Evolutionary conservation across 176 grass and related monocot species (phyloP).

Genomic region (Secale cereale): DNA sequence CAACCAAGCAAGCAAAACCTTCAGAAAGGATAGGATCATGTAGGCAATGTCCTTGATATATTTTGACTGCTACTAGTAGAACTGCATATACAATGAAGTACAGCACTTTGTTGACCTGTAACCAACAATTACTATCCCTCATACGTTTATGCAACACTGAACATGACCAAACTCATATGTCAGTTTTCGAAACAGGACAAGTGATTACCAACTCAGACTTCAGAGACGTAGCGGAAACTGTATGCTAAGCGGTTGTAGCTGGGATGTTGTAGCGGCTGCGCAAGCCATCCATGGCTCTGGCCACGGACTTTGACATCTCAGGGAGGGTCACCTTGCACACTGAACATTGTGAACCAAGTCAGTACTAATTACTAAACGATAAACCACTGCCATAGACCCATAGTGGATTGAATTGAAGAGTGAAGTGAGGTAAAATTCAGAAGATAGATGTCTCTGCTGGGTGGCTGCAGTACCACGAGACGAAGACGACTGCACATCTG

Average conservation of each 20-base stretch:
- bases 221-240: not conserved
- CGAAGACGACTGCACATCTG: slow-evolving; percentile 49
- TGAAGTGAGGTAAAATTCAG: not conserved
- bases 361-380: not conserved
- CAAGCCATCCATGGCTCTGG: slow-evolving; percentile 42
- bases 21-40: not conserved
- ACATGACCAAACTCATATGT: too few relatives aligned
- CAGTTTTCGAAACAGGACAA: not conserved
- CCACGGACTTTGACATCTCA: slow-evolving; percentile 29
- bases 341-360: not conserved
- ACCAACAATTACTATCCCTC: not conserved
- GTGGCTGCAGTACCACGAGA: slow-evolving; percentile 42
- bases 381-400: too few relatives aligned
- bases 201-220: slow-evolving; percentile 14
- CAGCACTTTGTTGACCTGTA: not conserved
- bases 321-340: slow-evolving; percentile 54
- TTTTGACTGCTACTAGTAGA: not conserved
- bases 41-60: too few relatives aligned
- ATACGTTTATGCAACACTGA: too few relatives aligned
- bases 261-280: slow-evolving; percentile 55
- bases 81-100: not conserved
- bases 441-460: not conserved
- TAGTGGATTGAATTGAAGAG: not conserved
- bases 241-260: slow-evolving; percentile 15
- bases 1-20: not conserved